Base-by-base conservation (phyloP, 192 early-diverging fungal genomes). In the Phlyctochytrium planicorne region DNA sequence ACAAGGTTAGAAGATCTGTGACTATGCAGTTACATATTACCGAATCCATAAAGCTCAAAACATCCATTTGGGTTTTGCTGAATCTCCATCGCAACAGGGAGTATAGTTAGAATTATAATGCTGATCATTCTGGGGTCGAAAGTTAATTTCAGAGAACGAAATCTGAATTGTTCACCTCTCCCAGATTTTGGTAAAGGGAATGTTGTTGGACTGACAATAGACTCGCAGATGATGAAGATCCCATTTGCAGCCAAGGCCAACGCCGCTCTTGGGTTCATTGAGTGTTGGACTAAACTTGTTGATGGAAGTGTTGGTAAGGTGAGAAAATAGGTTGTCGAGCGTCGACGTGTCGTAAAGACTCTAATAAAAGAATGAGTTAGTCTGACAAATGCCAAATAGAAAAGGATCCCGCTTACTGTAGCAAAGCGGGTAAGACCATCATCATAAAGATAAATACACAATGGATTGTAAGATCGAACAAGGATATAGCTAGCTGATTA, bases 231-330 rank as follows among this genome's bases (percentile, higher is more conserved):
- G 56, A 34, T 3, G 57, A 37, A 82, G 40, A 4, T 35, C 63
- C 81, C 77, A 82, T 59, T 79, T 74, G 56, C 81, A 82, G 0
- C 81, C 81, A 16, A 65, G 35, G 20, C 81, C 81, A 32, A 82
- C 67, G 14, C 62, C 70, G 20, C 71, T 72, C 55, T 82, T 82
- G 17, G 62, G 57, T 24, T 60, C 27, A 25, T 77, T 52, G 23
- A 82, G 56, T 0, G 55, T 63, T 6, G 81, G 81, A 24, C 62
- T 69, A 30, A 67, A 31, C 60, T 82, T 82, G 68, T 82, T 82
- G 75, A 82, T 82, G 52, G 81, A 82, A 32, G 81, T 82, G 69
- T 82, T 82, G 25, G 81, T 82, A 20, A 82, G 74, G 57, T 82
- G 81, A 0, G 81, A 73, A 63, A 70, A 82, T 16, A 30, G 20